Percentiles rank a stretch among this genome's conserved stretches.
Evolutionary conservation across 805 yeast genomes (phyloP).

Genomic region (Naumovozyma castellii): DNA sequence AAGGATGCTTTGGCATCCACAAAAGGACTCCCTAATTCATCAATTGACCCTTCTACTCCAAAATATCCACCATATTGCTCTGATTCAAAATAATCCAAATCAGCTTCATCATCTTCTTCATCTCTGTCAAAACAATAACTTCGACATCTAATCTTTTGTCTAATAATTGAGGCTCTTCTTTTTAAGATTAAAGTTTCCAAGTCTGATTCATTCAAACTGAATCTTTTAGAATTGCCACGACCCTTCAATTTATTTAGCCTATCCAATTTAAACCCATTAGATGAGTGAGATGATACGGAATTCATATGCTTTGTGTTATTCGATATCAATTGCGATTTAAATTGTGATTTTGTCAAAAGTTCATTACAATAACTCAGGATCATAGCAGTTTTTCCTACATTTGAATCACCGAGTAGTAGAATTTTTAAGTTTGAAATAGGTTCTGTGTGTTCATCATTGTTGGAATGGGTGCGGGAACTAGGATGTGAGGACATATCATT

Average conservation of each 20-base stretch:
- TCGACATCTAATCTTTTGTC: not conserved
- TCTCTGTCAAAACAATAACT: slow-evolving; percentile 18
- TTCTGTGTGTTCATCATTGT: not conserved
- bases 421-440: not conserved
- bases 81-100: slow-evolving; percentile 2
- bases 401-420: slow-evolving; percentile 37
- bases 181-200: slow-evolving; percentile 6
- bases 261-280: not conserved
- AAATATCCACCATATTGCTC: not conserved
- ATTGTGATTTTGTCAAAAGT: slow-evolving; percentile 21
- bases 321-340: slow-evolving; percentile 3
- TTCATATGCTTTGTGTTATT: not conserved
- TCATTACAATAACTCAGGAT: slow-evolving; percentile 36
- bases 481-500: too few species aligned
- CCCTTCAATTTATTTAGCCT: slow-evolving; percentile 1
- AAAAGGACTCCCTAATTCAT: not conserved
- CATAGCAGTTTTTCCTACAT: slow-evolving; percentile 42
- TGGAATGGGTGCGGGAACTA: too few species aligned
- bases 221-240: slow-evolving; percentile 2
- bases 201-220: slow-evolving; percentile 7
- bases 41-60: not conserved
- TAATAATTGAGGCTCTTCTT: slow-evolving; percentile 5
- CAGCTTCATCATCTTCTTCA: slow-evolving; percentile 25
- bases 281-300: not conserved
- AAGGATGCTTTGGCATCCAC: not conserved